Percentiles rank a stretch among this genome's conserved stretches.
phyloP scores from a whole-genome alignment of 2,329 filamentous ascomycete genomes.

The Pseudocercospora fijiensis region DNA sequence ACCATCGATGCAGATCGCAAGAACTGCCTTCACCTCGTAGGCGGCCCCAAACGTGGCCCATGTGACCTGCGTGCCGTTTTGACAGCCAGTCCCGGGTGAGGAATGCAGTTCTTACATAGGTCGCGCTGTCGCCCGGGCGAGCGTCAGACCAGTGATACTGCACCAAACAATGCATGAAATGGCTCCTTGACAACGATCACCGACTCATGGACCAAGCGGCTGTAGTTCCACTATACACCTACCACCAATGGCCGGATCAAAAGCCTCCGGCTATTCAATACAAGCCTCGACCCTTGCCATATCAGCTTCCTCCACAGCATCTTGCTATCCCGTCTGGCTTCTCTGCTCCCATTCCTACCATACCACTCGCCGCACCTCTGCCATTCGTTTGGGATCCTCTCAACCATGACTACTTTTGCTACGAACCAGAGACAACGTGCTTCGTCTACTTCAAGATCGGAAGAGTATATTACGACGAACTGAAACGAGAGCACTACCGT shows the following conservation, averaged over 20 bases:
- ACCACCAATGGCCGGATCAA: constrained; percentile 18
- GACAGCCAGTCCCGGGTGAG: constrained; percentile 4
- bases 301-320: neutral
- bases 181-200: neutral
- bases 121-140: neutral
- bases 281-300: constrained; percentile 6
- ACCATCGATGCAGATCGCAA: neutral
- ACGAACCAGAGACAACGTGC: constrained; percentile 17
- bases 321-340: neutral
- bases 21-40: neutral
- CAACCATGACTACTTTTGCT: constrained; percentile 19
- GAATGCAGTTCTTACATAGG: constrained; percentile 8
- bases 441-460: constrained; percentile 18
- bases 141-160: neutral
- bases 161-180: neutral
- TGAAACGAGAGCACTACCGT: constrained; percentile 18
- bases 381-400: constrained; percentile 17
- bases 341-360: neutral
- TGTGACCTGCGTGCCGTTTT: constrained; percentile 5
- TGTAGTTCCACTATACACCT: constrained; percentile 11
- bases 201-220: constrained; percentile 14
- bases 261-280: constrained; percentile 13
- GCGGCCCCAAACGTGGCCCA: neutral
- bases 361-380: constrained; percentile 8
- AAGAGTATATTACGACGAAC: constrained; percentile 14